phyloP scores from a whole-genome alignment of 2,329 filamentous ascomycete genomes.

The Harringtonia aguacate region DNA sequence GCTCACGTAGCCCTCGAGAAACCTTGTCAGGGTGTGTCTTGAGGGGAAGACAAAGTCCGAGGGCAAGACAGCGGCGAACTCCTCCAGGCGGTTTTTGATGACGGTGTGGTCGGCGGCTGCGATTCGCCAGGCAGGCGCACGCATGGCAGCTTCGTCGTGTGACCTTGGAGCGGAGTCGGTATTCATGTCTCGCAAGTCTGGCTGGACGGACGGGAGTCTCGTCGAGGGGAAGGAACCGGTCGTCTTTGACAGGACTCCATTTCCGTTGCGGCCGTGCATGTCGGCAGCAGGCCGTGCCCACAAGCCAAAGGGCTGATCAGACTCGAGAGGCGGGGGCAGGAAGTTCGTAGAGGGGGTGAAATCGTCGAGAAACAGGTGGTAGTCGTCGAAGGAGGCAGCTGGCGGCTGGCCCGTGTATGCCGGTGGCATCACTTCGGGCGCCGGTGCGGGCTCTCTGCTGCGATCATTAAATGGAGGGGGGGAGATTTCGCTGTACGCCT shows the following conservation, averaged over 20 bases:
- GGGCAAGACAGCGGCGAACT: constrained; percentile 50
- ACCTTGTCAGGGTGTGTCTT: constrained; percentile 56
- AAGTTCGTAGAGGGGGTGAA: constrained; percentile 43
- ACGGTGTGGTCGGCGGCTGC: constrained; percentile 42
- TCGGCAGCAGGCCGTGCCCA: constrained; percentile 36
- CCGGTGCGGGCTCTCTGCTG: constrained; percentile 26
- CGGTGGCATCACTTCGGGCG: constrained; percentile 29
- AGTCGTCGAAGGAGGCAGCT: constrained; percentile 38
- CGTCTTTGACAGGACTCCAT: constrained; percentile 29
- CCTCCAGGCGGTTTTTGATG: constrained; percentile 48
- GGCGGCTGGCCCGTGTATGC: constrained; percentile 28
- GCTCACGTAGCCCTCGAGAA: constrained; percentile 58
- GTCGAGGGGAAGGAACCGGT: constrained; percentile 40
- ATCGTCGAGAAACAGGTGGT: constrained; percentile 49
- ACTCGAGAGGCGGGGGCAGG: constrained; percentile 42
- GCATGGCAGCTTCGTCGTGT: constrained; percentile 29
- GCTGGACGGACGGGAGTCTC: constrained; percentile 41
- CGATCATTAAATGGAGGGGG: constrained; percentile 33
- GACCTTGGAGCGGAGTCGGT: constrained; percentile 22
- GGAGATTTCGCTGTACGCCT: constrained; percentile 37
- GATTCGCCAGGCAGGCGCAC: constrained; percentile 31
- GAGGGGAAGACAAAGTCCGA: constrained; percentile 58
- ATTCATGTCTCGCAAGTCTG: constrained; percentile 35
- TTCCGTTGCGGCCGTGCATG: constrained; percentile 23
- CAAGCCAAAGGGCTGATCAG: constrained; percentile 39